Evolutionary conservation across 495 filamentous ascomycete genomes (phyloP).

Genomic region (Glarea lozoyensis): DNA sequence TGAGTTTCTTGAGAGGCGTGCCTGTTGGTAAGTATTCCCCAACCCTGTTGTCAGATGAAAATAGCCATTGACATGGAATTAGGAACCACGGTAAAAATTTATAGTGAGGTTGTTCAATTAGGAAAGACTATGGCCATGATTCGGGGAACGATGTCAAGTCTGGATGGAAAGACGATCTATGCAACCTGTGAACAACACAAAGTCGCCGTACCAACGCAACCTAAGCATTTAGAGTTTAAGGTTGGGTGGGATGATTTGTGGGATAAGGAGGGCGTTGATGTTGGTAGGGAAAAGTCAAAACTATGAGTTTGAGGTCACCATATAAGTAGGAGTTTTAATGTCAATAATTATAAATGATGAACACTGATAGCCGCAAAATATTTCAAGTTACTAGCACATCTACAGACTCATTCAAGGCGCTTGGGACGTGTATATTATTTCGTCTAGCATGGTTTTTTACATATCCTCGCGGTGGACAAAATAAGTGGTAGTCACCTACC

Average conservation of each 20-base stretch:
- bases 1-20: constrained; percentile 26
- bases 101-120: constrained; percentile 25
- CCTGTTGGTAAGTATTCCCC: constrained; percentile 16
- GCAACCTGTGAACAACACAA: constrained; percentile 37
- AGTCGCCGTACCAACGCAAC: constrained; percentile 28
- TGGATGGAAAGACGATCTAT: constrained; percentile 30
- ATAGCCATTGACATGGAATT: constrained; percentile 15
- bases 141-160: constrained; percentile 27
- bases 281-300: too few species aligned
- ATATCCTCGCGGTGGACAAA: too few species aligned
- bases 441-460: too few species aligned
- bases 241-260: constrained; percentile 28
- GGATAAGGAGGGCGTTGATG: constrained; percentile 12
- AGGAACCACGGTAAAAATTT: constrained; percentile 27
- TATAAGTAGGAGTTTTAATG: too few species aligned
- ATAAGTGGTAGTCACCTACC: too few species aligned
- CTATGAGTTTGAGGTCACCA: too few species aligned
- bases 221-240: constrained; percentile 23
- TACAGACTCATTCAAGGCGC: too few species aligned
- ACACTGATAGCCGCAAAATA: too few species aligned
- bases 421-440: too few species aligned
- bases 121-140: constrained; percentile 37
- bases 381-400: too few species aligned
- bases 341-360: too few species aligned
- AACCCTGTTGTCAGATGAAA: background rate